Evolutionary conservation across 2,329 filamentous ascomycete genomes (phyloP), one percentile per base, ranked within the genome.

Genomic region (Beauveria sp.): DNA sequence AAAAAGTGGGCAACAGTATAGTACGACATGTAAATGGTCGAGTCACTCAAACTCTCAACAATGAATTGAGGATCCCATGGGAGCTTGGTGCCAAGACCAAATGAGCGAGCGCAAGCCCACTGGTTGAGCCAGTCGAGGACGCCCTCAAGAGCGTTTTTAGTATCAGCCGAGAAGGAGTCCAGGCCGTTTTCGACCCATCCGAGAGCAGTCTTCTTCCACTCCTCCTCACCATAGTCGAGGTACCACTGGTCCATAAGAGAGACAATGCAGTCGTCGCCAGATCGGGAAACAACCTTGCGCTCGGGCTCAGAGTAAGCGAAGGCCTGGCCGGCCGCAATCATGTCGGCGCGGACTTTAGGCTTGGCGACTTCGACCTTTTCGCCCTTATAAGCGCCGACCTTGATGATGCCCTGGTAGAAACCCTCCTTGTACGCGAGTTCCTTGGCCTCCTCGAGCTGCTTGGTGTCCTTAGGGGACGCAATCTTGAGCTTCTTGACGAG

Each of bases 171-270:
- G 77, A 90, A 97, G 8, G 90, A 90, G 74, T 97, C 90, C 64
- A 97, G 77, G 34, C 84, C 84, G 70, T 87, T 85, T 59, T 84
- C 83, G 52, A 96, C 85, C 71, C 89, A 87, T 66, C 87, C 82
- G 59, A 92, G 79, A 16, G 89, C 91, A 48, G 83, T 80, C 64
- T 89, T 77, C 70, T 90, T 90, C 94, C 94, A 97, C 55, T 87
- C 83, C 48, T 91, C 90, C 76, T 92, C 90, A 64, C 94, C 94
- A 70, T 99, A 99, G 76, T 97, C 93, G 68, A 99, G 80, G 77
- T 96, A 99, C 92, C 94, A 99, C 76, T 99, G 94, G 68, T 97
- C 93, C 70, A 97, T 86, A 66, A 93, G 87, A 34, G 92, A 90
- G 63, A 94, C 93, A 62, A 96, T 92, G 72, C 94, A 97, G 67